Evolutionary conservation across 176 grass and related monocot species (phyloP), one percentile per base, ranked within the genome.

Genomic region (Phragmites australis): DNA sequence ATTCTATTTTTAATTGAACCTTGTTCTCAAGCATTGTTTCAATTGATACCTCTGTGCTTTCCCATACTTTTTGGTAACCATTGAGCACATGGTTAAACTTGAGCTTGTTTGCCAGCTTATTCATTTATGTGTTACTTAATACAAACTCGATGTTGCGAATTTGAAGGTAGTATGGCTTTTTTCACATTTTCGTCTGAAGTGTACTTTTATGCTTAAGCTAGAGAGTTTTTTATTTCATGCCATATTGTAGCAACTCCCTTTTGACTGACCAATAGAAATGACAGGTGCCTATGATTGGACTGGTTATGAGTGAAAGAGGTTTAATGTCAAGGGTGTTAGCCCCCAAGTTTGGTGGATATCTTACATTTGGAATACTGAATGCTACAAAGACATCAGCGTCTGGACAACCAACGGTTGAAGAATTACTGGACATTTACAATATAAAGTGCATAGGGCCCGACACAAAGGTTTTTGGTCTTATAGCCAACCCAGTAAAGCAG

Each of bases 221-320:
- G 3, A 52, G 49, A 57, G 6, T 89, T 56, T 67, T 25, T 9
- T 76, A 75, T 75, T 45, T 42, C 19, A 50, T 60, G 9, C 30
- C 42, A 79, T 65, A 30, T 60, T 86, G 40, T 43, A 45, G 83
- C 67, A 32, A 68, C 17, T 70, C 26, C 44, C 26, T 76, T 80
- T 88, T 88, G 42, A 90, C 75, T 90, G 78, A 93, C 81, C 17
- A 50, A 72, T 84, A 77, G 65, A 87, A 82, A 83, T 83, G 75
- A 64, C 88, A 98, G 90, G 95, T 85, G 44, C 92, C 95, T 54
- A 93, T 94, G 65, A 98, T 98, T 89, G 92, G 95, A 84, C 83
- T 98, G 41, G 95, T 94, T 44, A 98, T 98, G 90, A 77, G 88
- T 73, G 95, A 98, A 83, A 90, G 78, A 86, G 95, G 95, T 74